Evolutionary conservation across 345 rosid genomes (phyloP), one percentile per base, ranked within the genome.

Genomic region (Pugionium cornutum): DNA sequence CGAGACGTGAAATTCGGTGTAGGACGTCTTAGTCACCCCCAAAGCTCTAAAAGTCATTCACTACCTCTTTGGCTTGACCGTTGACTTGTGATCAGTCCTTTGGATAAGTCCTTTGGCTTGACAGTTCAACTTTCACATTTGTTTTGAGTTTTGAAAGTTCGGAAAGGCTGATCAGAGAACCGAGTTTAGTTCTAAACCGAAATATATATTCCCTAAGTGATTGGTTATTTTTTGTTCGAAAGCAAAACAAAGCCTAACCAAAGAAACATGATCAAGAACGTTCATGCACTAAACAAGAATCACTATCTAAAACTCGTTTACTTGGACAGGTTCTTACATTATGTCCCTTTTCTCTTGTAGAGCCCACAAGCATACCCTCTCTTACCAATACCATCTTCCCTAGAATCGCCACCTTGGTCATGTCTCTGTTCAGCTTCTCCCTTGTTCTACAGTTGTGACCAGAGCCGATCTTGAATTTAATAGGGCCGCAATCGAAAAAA

Each of bases 361-460:
- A 77, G 58, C 43, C 82, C 63, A 75, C 96, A 86, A 25, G 76
- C 74, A 70, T 76, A 81, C 4, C 4, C 25, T 69, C 82, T 69
- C 27, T 63, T 72, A 8, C 40, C 48, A 53, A 69, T 43, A 68
- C 59, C 31, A 18, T 59, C 60, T 40, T 9, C 57, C 4, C 1
- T 53, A 6, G 10, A 49, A 42, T 26, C 58, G 0, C 8, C 67
- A 53, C 44, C 46, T 45, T 2, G 1, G 37, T 32, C 39, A 9
- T 63, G 50, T 47, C 59, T 42, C 81, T 71, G 0, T 30, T 50
- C 46, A 66, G 77, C 67, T 57, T 75, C 29, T 72, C 76, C 68
- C 92, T 87, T 7, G 88, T 86, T 78, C 89, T 78, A n/a, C 85
- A 74, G 53, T 91, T 91, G 70, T 91, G 98, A 18, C 18, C 18